phyloP scores from a whole-genome alignment of 805 yeast species.

The Priceomyces melissophilus region DNA sequence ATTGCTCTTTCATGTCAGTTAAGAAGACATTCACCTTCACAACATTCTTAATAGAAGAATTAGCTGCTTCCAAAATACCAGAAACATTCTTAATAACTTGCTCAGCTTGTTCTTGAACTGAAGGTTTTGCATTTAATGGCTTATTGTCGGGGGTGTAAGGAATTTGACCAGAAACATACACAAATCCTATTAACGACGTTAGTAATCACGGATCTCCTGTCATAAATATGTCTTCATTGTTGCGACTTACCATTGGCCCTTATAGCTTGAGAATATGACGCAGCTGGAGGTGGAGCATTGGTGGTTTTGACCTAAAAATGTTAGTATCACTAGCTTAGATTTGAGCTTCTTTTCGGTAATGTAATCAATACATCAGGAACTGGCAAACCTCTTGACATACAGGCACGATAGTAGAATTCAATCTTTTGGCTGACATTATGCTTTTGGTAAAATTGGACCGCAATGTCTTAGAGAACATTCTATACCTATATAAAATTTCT shows the following conservation, averaged over 20 bases:
- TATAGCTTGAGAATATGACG: constrained; percentile 93
- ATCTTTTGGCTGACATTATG: constrained; percentile 23
- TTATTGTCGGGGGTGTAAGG: constrained; percentile 83
- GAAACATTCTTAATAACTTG: constrained; percentile 66
- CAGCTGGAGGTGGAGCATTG: constrained; percentile 94
- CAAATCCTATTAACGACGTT: constrained; percentile 48
- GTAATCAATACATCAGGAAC: constrained; percentile 7
- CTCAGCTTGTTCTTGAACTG: constrained; percentile 74
- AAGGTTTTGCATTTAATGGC: constrained; percentile 63
- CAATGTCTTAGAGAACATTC: constrained; percentile 18
- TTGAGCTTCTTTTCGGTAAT: background rate
- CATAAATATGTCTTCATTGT: background rate
- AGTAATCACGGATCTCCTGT: constrained; percentile 6
- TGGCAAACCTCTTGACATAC: constrained; percentile 22
- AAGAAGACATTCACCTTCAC: constrained; percentile 88
- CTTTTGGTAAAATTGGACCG: constrained; percentile 16
- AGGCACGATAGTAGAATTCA: constrained; percentile 25
- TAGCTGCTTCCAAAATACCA: constrained; percentile 77
- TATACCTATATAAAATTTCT: background rate
- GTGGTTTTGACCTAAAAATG: constrained; percentile 54
- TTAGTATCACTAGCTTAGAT: constrained; percentile 7
- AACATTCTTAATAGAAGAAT: constrained; percentile 77
- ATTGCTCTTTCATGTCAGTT: constrained; percentile 78
- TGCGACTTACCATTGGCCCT: constrained; percentile 61
- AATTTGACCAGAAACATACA: constrained; percentile 93